Evolutionary conservation across 2,329 filamentous ascomycete genomes (phyloP).

Genomic region (Tolypocladium ovalisporum): DNA sequence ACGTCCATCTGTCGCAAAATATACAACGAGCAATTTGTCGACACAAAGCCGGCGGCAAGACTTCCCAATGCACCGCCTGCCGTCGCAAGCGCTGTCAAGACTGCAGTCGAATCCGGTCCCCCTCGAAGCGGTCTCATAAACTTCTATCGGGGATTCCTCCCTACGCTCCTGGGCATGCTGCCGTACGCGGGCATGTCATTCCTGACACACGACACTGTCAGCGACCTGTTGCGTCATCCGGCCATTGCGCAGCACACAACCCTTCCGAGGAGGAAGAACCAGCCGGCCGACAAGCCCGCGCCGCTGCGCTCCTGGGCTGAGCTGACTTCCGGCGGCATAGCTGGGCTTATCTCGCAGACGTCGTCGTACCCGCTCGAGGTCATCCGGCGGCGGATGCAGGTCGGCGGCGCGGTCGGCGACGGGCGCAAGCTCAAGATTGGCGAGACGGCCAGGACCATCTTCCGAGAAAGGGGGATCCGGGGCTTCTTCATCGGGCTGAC

Average conservation of each 20-base stretch:
- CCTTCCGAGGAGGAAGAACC: slow-evolving; percentile 47
- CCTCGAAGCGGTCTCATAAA: slow-evolving; percentile 66
- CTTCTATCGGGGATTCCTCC: slow-evolving; percentile 90
- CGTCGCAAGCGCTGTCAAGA: slow-evolving; percentile 29
- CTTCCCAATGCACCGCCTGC: slow-evolving; percentile 17
- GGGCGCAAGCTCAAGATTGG: slow-evolving; percentile 66
- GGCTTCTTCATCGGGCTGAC: slow-evolving; percentile 91
- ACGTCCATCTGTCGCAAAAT: slow-evolving; percentile 74
- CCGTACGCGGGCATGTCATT: slow-evolving; percentile 96
- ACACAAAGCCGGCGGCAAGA: slow-evolving; percentile 16
- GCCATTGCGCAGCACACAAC: slow-evolving; percentile 63
- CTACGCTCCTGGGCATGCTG: slow-evolving; percentile 87
- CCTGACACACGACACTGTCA: slow-evolving; percentile 83
- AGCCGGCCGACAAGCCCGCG: slow-evolving; percentile 49
- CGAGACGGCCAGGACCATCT: slow-evolving; percentile 70
- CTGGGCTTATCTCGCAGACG: slow-evolving; percentile 83
- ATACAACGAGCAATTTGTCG: slow-evolving; percentile 60
- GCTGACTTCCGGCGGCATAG: slow-evolving; percentile 70
- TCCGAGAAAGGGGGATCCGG: slow-evolving; percentile 59
- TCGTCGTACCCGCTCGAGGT: slow-evolving; percentile 91
- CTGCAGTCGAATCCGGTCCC: slow-evolving; percentile 30
- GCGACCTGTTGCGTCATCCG: slow-evolving; percentile 69
- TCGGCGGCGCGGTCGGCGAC: slow-evolving; percentile 87
- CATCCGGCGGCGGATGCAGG: slow-evolving; percentile 87
- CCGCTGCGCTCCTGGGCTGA: slow-evolving; percentile 80